phyloP scores from a whole-genome alignment of 148 eudicot genomes.

The Persicaria tinctoria region DNA sequence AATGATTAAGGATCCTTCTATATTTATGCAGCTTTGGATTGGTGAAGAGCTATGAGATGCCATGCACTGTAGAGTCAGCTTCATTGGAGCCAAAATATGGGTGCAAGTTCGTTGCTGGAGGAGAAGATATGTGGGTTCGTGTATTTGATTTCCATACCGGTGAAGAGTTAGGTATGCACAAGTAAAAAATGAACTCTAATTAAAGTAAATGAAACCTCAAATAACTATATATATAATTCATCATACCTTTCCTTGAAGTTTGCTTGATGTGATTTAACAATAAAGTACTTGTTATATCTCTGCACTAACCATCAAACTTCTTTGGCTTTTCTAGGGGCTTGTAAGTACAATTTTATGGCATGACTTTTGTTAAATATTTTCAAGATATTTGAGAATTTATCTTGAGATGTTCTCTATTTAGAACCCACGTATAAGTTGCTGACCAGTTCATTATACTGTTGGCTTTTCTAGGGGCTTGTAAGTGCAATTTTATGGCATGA shows the following conservation, averaged over 20 bases:
- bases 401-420: no score
- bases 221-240: background rate
- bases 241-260: background rate
- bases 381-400: no score
- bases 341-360: background rate
- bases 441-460: background rate
- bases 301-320: background rate
- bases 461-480: background rate
- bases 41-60: constrained; percentile 83
- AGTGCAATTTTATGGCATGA: background rate
- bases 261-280: background rate
- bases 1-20: background rate
- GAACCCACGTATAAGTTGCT: no score
- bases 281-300: background rate
- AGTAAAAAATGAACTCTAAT: background rate
- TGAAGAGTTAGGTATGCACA: constrained; percentile 58
- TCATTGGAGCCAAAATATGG: constrained; percentile 88
- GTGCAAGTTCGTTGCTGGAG: constrained; percentile 84
- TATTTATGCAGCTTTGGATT: constrained; percentile 61
- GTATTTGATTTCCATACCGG: constrained; percentile 90
- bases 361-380: no score
- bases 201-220: no score
- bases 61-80: constrained; percentile 82
- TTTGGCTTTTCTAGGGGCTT: background rate
- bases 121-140: constrained; percentile 96